Conservation (phyloP, 345 rosid species). For the Salix dunnii region DNA sequence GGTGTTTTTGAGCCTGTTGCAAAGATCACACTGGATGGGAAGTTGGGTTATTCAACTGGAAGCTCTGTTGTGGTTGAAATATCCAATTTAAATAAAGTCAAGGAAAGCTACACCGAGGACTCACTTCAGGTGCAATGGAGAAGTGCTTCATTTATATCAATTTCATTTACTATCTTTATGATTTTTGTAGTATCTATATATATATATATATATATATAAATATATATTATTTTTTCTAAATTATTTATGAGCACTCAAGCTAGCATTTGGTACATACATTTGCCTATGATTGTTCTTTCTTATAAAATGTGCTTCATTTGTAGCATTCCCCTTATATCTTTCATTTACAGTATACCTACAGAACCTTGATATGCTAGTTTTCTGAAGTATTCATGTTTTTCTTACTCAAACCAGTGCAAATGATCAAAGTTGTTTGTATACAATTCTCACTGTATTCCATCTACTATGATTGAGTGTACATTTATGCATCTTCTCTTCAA, state of each 20-base stretch:
- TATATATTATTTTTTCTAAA: neutral
- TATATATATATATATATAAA: neutral
- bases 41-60: constrained; percentile 75
- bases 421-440: too few species aligned
- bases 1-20: constrained; percentile 71
- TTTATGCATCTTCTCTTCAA: neutral
- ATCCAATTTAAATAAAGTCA: constrained; percentile 90
- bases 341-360: neutral
- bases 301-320: neutral
- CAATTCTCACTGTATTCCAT: too few species aligned
- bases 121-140: constrained; percentile 68
- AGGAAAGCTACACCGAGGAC: constrained; percentile 93
- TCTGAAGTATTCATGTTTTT: neutral
- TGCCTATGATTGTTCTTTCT: neutral
- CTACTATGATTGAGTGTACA: neutral
- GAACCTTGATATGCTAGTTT: neutral
- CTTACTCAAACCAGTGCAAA: neutral
- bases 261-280: neutral
- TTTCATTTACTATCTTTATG: neutral
- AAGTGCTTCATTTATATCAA: neutral
- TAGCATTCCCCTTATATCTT: neutral
- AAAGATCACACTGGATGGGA: constrained; percentile 85
- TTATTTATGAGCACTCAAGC: neutral
- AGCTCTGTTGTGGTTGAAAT: constrained; percentile 87
- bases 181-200: neutral